A percentile compares a stretch with the other conserved stretches of the same genome.
Evolutionary conservation across 1,139 yeast genomes (phyloP).

Genomic region (Debaryomycetaceae sp.): DNA sequence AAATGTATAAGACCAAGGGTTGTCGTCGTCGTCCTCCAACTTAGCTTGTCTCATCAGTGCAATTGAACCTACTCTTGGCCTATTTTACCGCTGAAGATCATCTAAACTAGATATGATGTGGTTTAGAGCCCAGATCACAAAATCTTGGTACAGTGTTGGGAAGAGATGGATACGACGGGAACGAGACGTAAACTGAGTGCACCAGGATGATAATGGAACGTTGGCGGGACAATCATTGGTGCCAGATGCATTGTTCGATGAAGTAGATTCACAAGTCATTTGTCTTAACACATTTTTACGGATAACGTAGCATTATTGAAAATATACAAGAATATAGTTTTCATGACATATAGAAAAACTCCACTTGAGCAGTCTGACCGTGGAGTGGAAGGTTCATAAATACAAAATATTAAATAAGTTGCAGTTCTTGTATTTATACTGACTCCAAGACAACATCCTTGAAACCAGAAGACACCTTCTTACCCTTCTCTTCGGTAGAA

Average conservation of each 20-base stretch:
- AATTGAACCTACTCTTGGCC: background rate
- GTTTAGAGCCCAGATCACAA: background rate
- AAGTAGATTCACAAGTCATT: background rate
- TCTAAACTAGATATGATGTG: background rate
- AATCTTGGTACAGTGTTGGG: background rate
- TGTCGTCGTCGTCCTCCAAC: conserved; percentile 30
- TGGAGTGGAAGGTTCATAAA: background rate
- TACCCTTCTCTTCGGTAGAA: conserved; percentile 49
- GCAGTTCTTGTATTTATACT: conserved; percentile 22
- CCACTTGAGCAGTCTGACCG: background rate
- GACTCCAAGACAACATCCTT: conserved; percentile 52
- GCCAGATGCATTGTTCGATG: no score
- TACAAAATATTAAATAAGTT: background rate
- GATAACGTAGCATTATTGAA: conserved; percentile 12
- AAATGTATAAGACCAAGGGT: conserved; percentile 45
- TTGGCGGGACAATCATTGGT: background rate
- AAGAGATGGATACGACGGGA: background rate
- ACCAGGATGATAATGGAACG: background rate
- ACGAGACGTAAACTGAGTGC: background rate
- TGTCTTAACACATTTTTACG: background rate
- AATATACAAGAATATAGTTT: conserved; percentile 10
- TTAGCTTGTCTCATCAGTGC: background rate
- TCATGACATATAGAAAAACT: conserved; percentile 8
- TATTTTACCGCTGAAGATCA: background rate
- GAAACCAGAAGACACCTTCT: conserved; percentile 48